Percentiles rank a stretch among this genome's conserved stretches.
Evolutionary conservation across 495 filamentous ascomycete genomes (phyloP).

Genomic region (Aspergillus nanangensis): DNA sequence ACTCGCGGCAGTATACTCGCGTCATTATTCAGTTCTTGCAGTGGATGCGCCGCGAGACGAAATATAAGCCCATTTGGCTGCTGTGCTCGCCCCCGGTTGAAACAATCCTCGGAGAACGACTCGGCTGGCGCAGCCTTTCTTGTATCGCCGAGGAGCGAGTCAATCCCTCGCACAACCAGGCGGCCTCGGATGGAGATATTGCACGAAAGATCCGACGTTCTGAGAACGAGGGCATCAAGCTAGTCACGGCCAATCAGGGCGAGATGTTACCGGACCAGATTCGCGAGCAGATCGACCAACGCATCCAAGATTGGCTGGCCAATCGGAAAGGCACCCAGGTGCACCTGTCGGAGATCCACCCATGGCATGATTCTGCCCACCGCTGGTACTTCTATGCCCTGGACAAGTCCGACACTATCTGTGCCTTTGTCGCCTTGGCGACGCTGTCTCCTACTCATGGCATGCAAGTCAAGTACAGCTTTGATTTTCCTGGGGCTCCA

Average conservation of each 20-base stretch:
- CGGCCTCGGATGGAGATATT: slow-evolving; percentile 52
- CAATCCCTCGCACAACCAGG: slow-evolving; percentile 53
- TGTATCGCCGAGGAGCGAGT: slow-evolving; percentile 82
- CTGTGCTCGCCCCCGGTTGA: slow-evolving; percentile 66
- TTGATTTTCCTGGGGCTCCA: slow-evolving; percentile 77
- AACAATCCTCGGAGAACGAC: slow-evolving; percentile 65
- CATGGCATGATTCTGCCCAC: slow-evolving; percentile 74
- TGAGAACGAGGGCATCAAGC: slow-evolving; percentile 71
- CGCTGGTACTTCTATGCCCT: slow-evolving; percentile 77
- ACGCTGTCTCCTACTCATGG: slow-evolving; percentile 70
- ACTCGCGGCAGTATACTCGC: slow-evolving; percentile 61
- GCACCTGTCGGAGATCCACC: slow-evolving; percentile 77
- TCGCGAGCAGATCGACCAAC: slow-evolving; percentile 58
- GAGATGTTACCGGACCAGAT: slow-evolving; percentile 58
- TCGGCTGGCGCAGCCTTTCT: slow-evolving; percentile 79
- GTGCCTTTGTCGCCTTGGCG: slow-evolving; percentile 68
- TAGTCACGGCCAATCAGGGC: slow-evolving; percentile 59
- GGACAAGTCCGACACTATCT: slow-evolving; percentile 61
- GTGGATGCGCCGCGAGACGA: slow-evolving; percentile 63
- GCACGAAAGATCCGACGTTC: slow-evolving; percentile 72
- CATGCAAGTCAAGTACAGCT: slow-evolving; percentile 83
- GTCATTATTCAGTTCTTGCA: slow-evolving; percentile 69
- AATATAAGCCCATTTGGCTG: slow-evolving; percentile 78
- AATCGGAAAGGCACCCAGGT: slow-evolving; percentile 78
- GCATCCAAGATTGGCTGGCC: slow-evolving; percentile 72